Percentiles rank a stretch among this genome's conserved stretches.
phyloP scores from a whole-genome alignment of 2,329 filamentous ascomycete species.

The Cytospora leucostoma region DNA sequence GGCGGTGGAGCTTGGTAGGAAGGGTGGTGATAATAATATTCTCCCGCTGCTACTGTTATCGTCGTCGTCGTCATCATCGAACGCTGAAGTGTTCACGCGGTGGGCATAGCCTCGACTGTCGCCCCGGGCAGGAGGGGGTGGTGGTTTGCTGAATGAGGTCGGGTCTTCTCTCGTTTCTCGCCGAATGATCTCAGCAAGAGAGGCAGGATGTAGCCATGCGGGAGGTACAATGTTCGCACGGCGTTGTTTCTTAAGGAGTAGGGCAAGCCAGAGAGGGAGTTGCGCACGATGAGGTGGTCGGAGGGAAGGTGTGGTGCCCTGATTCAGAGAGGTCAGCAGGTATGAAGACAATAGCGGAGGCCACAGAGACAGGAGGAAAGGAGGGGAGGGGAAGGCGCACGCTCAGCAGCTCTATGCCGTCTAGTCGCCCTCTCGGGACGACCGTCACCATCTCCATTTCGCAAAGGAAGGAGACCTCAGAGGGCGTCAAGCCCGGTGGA shows the following conservation, averaged over 20 bases:
- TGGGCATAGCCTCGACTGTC: slow-evolving; percentile 48
- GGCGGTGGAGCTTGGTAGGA: slow-evolving; percentile 73
- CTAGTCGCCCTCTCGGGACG: slow-evolving; percentile 85
- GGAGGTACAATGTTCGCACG: slow-evolving; percentile 92
- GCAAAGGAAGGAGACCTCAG: slow-evolving; percentile 90
- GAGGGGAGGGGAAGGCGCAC: slow-evolving; percentile 56
- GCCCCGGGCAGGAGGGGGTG: slow-evolving; percentile 60
- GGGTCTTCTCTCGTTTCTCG: slow-evolving; percentile 75
- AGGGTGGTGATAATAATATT: slow-evolving; percentile 65
- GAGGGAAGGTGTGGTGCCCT: slow-evolving; percentile 78
- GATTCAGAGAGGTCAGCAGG: slow-evolving; percentile 19
- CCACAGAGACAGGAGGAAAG: neutral
- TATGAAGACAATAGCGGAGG: slow-evolving; percentile 19
- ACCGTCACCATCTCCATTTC: slow-evolving; percentile 97
- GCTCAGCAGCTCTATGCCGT: slow-evolving; percentile 79
- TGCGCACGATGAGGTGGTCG: slow-evolving; percentile 78
- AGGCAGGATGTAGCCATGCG: slow-evolving; percentile 79
- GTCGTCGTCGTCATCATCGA: slow-evolving; percentile 25
- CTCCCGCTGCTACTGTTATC: slow-evolving; percentile 33
- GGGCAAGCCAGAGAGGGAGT: slow-evolving; percentile 89
- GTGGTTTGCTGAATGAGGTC: slow-evolving; percentile 75
- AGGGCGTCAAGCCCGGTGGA: slow-evolving; percentile 66
- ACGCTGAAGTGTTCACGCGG: slow-evolving; percentile 33
- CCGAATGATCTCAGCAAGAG: slow-evolving; percentile 75
- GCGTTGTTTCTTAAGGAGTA: slow-evolving; percentile 90